phyloP scores from a whole-genome alignment of 495 filamentous ascomycete species.

The Podospora pseudocomata region DNA sequence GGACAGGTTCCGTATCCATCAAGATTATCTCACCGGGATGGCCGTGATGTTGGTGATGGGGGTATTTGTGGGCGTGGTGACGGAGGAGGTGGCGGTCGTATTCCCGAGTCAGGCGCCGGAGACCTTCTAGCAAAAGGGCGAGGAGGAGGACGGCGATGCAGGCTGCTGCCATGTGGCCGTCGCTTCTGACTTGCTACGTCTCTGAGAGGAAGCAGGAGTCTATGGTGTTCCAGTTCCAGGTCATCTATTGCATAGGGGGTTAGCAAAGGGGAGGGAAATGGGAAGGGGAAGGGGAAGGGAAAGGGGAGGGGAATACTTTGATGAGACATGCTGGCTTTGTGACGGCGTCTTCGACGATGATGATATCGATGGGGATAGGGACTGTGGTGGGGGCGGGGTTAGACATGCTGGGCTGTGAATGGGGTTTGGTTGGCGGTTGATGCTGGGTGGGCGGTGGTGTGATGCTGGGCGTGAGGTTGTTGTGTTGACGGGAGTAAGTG shows the following conservation, averaged over 20 bases:
- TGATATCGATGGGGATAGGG: not conserved
- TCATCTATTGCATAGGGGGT: conserved; percentile 29
- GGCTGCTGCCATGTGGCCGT: conserved; percentile 38
- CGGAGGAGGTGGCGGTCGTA: conserved; percentile 7
- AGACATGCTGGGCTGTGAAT: not conserved
- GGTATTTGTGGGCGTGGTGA: not conserved
- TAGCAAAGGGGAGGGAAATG: not conserved
- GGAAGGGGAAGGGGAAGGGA: not conserved
- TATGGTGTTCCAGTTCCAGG: conserved; percentile 45
- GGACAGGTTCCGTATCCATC: not conserved
- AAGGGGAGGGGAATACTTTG: not conserved
- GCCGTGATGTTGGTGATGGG: too few species aligned
- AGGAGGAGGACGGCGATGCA: conserved; percentile 45
- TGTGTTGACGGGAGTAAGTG: too few species aligned
- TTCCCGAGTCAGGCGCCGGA: not conserved
- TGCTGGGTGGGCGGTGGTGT: too few species aligned
- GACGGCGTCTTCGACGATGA: not conserved
- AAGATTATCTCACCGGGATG: not conserved
- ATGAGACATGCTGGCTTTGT: not conserved
- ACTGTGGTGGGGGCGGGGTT: not conserved
- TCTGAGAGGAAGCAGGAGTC: conserved; percentile 36
- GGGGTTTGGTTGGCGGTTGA: too few species aligned
- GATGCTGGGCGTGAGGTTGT: too few species aligned
- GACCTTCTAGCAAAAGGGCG: conserved; percentile 36
- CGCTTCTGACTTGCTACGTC: conserved; percentile 32